Conservation (phyloP, 257 asterid species). For the Eustoma russellianum region DNA sequence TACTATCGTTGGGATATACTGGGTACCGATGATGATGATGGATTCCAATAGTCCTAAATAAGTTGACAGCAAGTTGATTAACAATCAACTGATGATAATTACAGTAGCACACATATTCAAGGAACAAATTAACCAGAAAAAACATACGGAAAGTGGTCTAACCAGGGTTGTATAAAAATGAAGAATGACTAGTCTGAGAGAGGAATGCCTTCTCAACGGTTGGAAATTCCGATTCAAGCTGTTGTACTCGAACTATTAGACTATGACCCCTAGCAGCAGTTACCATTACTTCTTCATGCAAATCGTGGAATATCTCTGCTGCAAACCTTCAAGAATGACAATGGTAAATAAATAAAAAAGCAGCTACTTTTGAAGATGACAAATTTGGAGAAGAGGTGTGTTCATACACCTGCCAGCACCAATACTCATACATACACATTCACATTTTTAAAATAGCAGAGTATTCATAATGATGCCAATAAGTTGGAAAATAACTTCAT, state of each 20-base stretch:
- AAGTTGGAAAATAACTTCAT: too few species aligned
- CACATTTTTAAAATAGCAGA: too few species aligned
- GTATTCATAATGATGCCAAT: too few species aligned
- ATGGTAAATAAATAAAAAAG: constrained; percentile 16
- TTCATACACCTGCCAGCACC: too few species aligned
- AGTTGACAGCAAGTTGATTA: too few species aligned
- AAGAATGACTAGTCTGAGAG: constrained; percentile 76
- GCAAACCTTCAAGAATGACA: constrained; percentile 78
- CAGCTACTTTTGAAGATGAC: not conserved
- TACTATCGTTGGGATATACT: too few species aligned
- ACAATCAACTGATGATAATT: too few species aligned
- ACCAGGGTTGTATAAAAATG: constrained; percentile 70
- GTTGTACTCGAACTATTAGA: constrained; percentile 71
- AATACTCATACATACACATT: too few species aligned
- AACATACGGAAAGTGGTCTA: constrained; percentile 18
- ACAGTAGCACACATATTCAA: not conserved
- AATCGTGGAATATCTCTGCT: constrained; percentile 80
- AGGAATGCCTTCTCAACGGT: constrained; percentile 77
- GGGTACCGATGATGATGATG: too few species aligned
- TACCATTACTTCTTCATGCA: constrained; percentile 83
- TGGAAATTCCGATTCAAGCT: constrained; percentile 81
- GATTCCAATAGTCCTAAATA: too few species aligned
- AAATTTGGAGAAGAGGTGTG: not conserved
- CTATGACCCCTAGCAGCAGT: constrained; percentile 92
- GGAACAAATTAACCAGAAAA: not conserved